A percentile compares a stretch with the other conserved stretches of the same genome.
Evolutionary conservation across 495 filamentous ascomycete species (phyloP).

Genomic region (Tuber borchii): DNA sequence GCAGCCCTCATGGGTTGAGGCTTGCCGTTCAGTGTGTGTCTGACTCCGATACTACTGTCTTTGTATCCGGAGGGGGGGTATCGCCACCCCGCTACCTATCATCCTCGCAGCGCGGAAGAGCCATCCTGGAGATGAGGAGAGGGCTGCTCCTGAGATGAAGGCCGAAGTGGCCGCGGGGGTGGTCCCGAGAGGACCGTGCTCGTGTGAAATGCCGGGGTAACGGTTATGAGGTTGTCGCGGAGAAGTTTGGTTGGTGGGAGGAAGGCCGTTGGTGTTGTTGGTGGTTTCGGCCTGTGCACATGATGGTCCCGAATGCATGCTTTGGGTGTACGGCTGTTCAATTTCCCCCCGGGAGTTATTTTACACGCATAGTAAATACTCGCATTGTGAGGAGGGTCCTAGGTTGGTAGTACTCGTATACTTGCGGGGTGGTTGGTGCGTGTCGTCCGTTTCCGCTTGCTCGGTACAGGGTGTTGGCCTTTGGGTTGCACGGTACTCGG

Average conservation of each 20-base stretch:
- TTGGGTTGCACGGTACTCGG: neutral
- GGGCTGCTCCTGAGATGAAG: conserved; percentile 7
- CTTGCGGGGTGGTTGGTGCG: neutral
- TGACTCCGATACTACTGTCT: conserved; percentile 46
- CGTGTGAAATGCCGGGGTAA: conserved; percentile 44
- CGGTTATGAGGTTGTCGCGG: conserved; percentile 46
- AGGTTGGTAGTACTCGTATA: neutral
- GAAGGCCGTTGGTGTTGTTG: conserved; percentile 11
- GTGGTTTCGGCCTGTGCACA: neutral
- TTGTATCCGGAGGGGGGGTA: conserved; percentile 57
- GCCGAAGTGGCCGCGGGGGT: conserved; percentile 1
- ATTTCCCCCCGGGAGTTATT: neutral
- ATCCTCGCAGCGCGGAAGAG: conserved; percentile 32
- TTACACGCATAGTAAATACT: neutral
- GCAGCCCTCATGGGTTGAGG: conserved; percentile 56
- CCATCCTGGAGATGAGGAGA: conserved; percentile 16
- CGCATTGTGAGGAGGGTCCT: neutral
- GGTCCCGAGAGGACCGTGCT: conserved; percentile 45
- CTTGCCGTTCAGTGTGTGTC: conserved; percentile 46
- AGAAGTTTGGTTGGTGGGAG: conserved; percentile 50
- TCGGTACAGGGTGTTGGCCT: neutral
- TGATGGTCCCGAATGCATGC: neutral
- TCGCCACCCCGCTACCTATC: conserved; percentile 54
- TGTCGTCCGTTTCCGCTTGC: neutral
- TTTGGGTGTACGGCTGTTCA: neutral